These are phyloP conservation scores for Backusella tuberculispora DNA, from an alignment of 192 early-diverging fungal species.

Conservation along the genomic window DNA sequence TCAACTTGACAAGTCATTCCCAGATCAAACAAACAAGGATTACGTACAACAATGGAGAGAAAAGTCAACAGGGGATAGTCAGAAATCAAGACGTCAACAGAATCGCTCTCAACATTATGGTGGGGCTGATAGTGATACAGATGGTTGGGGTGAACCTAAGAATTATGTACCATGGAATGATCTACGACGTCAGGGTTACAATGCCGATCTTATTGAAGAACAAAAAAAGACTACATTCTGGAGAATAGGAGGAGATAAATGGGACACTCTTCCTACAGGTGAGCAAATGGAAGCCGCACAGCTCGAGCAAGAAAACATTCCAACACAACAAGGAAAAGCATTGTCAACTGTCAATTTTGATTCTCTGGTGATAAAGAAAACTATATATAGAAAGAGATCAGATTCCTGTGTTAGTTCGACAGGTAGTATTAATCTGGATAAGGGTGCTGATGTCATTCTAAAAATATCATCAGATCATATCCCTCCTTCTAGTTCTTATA, in stretches of 20 bases:
- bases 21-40: background rate
- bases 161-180: constrained; percentile 34
- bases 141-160: constrained; percentile 36
- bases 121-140: constrained; percentile 11
- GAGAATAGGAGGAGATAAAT: constrained; percentile 21
- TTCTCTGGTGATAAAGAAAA: background rate
- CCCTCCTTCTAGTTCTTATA: background rate
- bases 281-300: background rate
- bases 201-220: constrained; percentile 32
- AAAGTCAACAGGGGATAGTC: background rate
- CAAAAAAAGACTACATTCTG: constrained; percentile 41
- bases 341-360: background rate
- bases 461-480: background rate
- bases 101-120: background rate
- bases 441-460: background rate
- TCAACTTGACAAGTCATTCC: background rate
- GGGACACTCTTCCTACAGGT: constrained; percentile 19
- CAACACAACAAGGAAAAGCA: background rate
- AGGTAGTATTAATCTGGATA: background rate
- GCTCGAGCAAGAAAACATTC: background rate
- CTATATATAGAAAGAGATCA: background rate
- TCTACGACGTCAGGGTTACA: constrained; percentile 31
- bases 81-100: background rate
- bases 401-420: background rate
- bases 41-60: background rate